Evolutionary conservation across 768 basidiomycete genomes (phyloP), one percentile per base, ranked within the genome.

Genomic region (Mycena vulgaris): DNA sequence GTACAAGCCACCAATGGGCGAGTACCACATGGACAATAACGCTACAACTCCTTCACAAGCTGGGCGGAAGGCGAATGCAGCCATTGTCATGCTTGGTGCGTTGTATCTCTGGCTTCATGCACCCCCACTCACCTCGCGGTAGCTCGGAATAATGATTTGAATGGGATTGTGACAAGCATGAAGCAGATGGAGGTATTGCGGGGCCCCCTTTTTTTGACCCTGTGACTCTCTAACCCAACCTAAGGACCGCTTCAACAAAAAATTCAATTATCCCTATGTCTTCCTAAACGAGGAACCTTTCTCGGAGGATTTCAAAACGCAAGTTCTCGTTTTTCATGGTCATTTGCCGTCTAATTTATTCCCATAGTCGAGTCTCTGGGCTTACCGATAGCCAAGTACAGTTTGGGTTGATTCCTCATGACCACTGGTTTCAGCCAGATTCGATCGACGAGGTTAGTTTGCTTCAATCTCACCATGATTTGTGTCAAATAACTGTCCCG

Each of bases 231-330:
- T n/a, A n/a, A n/a, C n/a, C n/a, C n/a, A n/a, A n/a, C n/a, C n/a
- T n/a, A n/a, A n/a, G 81, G 92, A 95, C 77, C 84, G 93, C 45
- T 98, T 98, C 84, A 99, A 99, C 85, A 89, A 90, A 69, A 92
- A 92, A 78, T 96, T 91, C 75, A 83, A 82, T 27, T 97, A 97
- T 78, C 93, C 94, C 19, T 97, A 94, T 76, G 90, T 93, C 45
- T 95, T 97, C 80, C 84, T 98, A 63, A 97, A 97, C 77, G 95
- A 98, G 37, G 85, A 90, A 70, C 84, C 85, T 0, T 96, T 96
- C 77, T 84, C 88, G 11, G 90, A 91, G 0, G 81, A 86, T 11
- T 96, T 96, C 84, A 95, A 92, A 77, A 82, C 82, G 89, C 91
- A 69, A 49, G 84, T 73, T 2, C 59, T 13, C 28, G 14, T 74